These are phyloP conservation scores for Penicillium sp. DNA, from an alignment of 2,329 filamentous ascomycete genomes.

Conservation along the genomic window DNA sequence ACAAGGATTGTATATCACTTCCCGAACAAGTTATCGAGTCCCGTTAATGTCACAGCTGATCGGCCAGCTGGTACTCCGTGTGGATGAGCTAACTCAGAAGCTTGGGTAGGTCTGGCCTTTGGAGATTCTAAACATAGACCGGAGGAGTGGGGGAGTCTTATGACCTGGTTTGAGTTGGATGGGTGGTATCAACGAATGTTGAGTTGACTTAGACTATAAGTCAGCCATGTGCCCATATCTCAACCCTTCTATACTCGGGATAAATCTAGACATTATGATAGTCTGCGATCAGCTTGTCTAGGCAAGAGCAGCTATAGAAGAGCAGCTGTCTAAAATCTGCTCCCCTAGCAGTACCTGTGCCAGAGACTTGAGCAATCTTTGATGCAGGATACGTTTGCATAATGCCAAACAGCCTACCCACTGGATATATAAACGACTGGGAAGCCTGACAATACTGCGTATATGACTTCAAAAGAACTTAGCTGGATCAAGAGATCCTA, in stretches of 20 bases:
- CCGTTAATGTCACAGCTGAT: constrained; percentile 14
- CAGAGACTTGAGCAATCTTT: too few relatives aligned
- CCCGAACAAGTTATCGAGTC: constrained; percentile 34
- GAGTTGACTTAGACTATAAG: too few relatives aligned
- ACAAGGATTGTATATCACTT: constrained; percentile 27
- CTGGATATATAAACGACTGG: too few relatives aligned
- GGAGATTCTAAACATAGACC: not conserved
- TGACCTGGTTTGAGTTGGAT: not conserved
- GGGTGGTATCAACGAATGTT: too few relatives aligned
- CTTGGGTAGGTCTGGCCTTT: not conserved
- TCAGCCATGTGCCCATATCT: not conserved
- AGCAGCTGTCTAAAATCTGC: not conserved
- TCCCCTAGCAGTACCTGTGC: too few relatives aligned
- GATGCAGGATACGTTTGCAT: too few relatives aligned
- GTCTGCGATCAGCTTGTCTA: too few relatives aligned
- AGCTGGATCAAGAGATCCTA: too few relatives aligned
- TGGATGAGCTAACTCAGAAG: not conserved
- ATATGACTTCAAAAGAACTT: too few relatives aligned
- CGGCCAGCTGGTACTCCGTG: too few relatives aligned
- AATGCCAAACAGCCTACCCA: too few relatives aligned
- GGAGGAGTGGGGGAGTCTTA: not conserved
- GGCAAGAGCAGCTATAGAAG: not conserved
- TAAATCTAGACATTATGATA: not conserved
- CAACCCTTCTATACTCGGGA: not conserved
- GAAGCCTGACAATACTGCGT: too few relatives aligned